Evolutionary conservation across 805 yeast species (phyloP).

Genomic region (Wickerhamiella shivajii): DNA sequence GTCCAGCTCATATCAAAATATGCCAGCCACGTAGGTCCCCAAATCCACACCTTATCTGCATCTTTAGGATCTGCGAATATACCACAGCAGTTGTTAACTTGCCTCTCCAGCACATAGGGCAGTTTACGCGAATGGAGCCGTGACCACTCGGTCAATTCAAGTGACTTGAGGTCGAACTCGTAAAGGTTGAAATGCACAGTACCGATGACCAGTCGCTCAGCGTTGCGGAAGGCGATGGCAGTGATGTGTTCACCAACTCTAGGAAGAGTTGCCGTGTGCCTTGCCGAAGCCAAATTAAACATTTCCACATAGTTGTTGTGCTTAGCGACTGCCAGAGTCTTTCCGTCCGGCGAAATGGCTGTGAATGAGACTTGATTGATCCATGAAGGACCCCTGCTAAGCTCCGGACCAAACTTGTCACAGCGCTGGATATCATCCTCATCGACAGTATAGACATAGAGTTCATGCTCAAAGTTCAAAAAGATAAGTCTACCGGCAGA

Average conservation of each 20-base stretch:
- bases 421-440: conserved; percentile 6
- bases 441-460: conserved; percentile 15
- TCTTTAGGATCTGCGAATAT: conserved; percentile 36
- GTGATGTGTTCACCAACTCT: conserved; percentile 47
- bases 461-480: conserved; percentile 19
- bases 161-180: conserved; percentile 41
- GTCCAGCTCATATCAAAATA: conserved; percentile 52
- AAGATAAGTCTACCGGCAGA: conserved; percentile 12
- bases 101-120: conserved; percentile 45
- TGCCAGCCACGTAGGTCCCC: conserved; percentile 72
- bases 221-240: conserved; percentile 40
- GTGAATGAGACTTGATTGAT: conserved; percentile 38
- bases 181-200: conserved; percentile 61
- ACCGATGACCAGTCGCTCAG: conserved; percentile 42
- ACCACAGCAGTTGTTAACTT: conserved; percentile 61
- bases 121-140: conserved; percentile 56
- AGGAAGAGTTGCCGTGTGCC: conserved; percentile 33
- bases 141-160: conserved; percentile 56
- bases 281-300: conserved; percentile 20
- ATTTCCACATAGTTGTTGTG: conserved; percentile 52
- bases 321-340: conserved; percentile 42
- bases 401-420: conserved; percentile 2
- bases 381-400: conserved; percentile 27
- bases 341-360: conserved; percentile 32
- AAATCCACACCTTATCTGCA: conserved; percentile 54